Conservation (phyloP, 2,329 filamentous ascomycete species). For the Talaromyces sp. region DNA sequence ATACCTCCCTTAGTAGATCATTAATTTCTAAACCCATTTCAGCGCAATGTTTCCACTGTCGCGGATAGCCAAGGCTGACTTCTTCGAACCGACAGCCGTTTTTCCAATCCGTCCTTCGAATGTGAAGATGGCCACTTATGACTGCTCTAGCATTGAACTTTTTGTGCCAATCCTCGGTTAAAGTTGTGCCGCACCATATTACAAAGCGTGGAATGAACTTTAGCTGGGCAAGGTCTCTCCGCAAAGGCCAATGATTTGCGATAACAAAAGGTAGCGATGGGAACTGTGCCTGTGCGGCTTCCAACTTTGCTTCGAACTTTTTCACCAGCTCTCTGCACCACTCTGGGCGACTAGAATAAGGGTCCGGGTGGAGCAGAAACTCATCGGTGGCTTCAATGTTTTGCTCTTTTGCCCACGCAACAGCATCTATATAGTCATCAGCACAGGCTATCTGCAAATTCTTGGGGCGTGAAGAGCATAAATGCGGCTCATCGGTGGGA, state of each 20-base stretch:
- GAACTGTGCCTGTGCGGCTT: background rate
- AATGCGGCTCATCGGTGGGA: background rate
- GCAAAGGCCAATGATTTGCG: conserved; percentile 10
- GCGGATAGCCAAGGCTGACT: conserved; percentile 10
- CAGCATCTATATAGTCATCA: conserved; percentile 5
- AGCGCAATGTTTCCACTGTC: conserved; percentile 10
- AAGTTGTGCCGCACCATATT: conserved; percentile 9
- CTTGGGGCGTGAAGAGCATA: background rate
- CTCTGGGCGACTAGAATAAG: conserved; percentile 4
- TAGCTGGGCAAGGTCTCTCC: conserved; percentile 7
- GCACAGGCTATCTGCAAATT: background rate
- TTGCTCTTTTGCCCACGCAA: conserved; percentile 7
- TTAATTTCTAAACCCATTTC: conserved; percentile 7
- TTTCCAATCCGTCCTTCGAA: conserved; percentile 10
- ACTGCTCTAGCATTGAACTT: conserved; percentile 9
- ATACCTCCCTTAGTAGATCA: conserved; percentile 8
- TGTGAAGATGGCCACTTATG: conserved; percentile 10
- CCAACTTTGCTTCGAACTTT: conserved; percentile 5
- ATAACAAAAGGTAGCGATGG: conserved; percentile 7
- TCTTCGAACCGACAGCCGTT: conserved; percentile 10
- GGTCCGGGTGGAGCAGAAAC: conserved; percentile 10
- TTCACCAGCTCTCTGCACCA: conserved; percentile 8
- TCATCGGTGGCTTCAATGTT: conserved; percentile 11
- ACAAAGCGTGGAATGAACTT: conserved; percentile 8
- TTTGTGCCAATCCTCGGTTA: conserved; percentile 8